phyloP scores from a whole-genome alignment of 2,329 filamentous ascomycete genomes.

The Aspergillus oerlinghausenensis region DNA sequence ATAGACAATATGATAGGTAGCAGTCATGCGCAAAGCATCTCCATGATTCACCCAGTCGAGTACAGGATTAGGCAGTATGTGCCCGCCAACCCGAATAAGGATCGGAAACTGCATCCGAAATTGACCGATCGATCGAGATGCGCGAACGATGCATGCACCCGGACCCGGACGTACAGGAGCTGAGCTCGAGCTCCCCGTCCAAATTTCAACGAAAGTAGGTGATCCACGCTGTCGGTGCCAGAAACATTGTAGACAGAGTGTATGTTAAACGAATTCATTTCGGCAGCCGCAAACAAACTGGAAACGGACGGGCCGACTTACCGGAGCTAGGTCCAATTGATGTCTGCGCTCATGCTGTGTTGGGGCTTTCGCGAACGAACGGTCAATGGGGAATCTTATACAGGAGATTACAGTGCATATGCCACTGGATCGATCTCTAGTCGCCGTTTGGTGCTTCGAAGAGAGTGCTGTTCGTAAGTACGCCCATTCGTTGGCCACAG shows the following conservation, averaged over 20 bases:
- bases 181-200: neutral
- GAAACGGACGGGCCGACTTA: neutral
- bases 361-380: neutral
- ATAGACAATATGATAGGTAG: neutral
- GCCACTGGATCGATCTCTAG: neutral
- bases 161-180: neutral
- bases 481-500: neutral
- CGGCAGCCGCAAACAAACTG: neutral
- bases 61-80: too few species aligned
- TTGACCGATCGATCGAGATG: neutral
- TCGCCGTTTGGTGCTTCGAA: neutral
- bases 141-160: neutral
- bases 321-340: neutral
- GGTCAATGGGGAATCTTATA: neutral
- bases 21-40: neutral
- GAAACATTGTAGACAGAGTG: neutral
- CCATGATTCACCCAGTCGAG: neutral
- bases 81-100: too few species aligned
- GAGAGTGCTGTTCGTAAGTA: neutral
- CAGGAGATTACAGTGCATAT: neutral
- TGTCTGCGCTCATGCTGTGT: neutral
- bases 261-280: neutral
- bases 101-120: neutral
- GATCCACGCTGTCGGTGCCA: neutral
- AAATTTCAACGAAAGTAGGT: neutral